Base-by-base conservation (phyloP, 2,329 filamentous ascomycete genomes). In the Sphaerulina populicola region DNA sequence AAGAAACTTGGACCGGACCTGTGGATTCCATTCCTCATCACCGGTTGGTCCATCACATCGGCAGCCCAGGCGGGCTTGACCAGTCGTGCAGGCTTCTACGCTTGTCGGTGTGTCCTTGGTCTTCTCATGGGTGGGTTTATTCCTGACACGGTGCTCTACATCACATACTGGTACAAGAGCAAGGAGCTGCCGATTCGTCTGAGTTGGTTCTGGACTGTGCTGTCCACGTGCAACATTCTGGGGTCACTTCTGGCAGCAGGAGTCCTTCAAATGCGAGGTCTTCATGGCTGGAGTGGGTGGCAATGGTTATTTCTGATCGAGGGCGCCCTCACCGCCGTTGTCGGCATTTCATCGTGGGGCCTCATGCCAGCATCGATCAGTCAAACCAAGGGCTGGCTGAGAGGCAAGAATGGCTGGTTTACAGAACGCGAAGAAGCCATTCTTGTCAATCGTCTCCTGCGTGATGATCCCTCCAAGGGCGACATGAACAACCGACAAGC, bases 381-480 rank as follows among this genome's bases (percentile, higher is more conserved):
- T 0, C 75, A 81, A 44, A 88, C 84, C 12, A 52, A 60, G 65
- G 74, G 77, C 29, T 65, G 74, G 42, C 74, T 86, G 54, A 79
- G 77, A 84, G 82, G 82, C 85, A 84, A 64, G 78, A 76, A 29
- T 80, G 78, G 77, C 15, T 59, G 57, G 55, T 59, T 59, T 18
- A 73, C 71, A 2, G 82, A 85, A 61, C 73, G 73, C 1, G 80
- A 87, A 62, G 83, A 86, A 60, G 77, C 79, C 52, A 83, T 83
- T 57, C 74, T 83, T 54, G 78, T 83, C 23, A 83, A 82, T 57
- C 71, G 80, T 1, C 69, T 79, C 8, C 68, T 82, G 1, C 75
- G 81, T 1, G 81, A 84, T 40, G 81, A 82, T 55, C 78, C 78
- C 0, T 62, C 58, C 48, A 66, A 66, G 38, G 77, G 76, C 49